Evolutionary conservation across 805 yeast species (phyloP).

Genomic region (Zygosaccharomyces rouxii): DNA sequence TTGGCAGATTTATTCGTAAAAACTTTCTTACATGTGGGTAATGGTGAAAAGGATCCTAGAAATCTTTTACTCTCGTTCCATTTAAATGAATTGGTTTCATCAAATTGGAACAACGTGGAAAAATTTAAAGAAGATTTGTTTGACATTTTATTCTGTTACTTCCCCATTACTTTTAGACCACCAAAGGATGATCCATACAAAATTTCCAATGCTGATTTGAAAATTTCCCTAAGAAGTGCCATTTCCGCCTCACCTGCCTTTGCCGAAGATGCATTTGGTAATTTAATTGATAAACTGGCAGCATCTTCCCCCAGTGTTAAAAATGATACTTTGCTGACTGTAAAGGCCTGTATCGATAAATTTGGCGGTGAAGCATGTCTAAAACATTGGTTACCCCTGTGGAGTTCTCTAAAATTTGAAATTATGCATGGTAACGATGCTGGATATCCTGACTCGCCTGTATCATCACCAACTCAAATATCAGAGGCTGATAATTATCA

Average conservation of each 20-base stretch:
- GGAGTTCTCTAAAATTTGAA: slow-evolving; percentile 88
- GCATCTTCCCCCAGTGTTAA: slow-evolving; percentile 72
- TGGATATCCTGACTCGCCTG: slow-evolving; percentile 20
- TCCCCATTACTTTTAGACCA: slow-evolving; percentile 92
- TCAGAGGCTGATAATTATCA: slow-evolving; percentile 40
- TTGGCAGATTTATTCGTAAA: slow-evolving; percentile 44
- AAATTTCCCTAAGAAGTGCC: slow-evolving; percentile 54
- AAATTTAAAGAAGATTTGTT: slow-evolving; percentile 63
- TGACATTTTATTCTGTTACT: slow-evolving; percentile 88
- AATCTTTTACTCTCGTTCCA: slow-evolving; percentile 70
- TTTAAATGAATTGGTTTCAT: slow-evolving; percentile 44
- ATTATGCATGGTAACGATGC: slow-evolving; percentile 74
- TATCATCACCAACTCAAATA: slow-evolving; percentile 23
- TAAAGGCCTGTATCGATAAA: slow-evolving; percentile 50
- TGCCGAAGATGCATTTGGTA: slow-evolving; percentile 72
- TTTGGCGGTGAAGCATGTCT: slow-evolving; percentile 49
- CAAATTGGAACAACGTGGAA: slow-evolving; percentile 38
- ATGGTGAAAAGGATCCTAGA: slow-evolving; percentile 92
- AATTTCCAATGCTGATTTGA: slow-evolving; percentile 70
- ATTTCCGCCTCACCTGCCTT: slow-evolving; percentile 57
- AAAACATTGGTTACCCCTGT: slow-evolving; percentile 65
- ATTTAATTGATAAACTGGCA: slow-evolving; percentile 71
- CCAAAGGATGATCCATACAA: slow-evolving; percentile 80
- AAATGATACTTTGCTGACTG: slow-evolving; percentile 64
- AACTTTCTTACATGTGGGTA: slow-evolving; percentile 62